Percentiles rank a stretch among this genome's conserved stretches.
phyloP scores from a whole-genome alignment of 2,329 filamentous ascomycete species.

The Leptographium lundbergii region DNA sequence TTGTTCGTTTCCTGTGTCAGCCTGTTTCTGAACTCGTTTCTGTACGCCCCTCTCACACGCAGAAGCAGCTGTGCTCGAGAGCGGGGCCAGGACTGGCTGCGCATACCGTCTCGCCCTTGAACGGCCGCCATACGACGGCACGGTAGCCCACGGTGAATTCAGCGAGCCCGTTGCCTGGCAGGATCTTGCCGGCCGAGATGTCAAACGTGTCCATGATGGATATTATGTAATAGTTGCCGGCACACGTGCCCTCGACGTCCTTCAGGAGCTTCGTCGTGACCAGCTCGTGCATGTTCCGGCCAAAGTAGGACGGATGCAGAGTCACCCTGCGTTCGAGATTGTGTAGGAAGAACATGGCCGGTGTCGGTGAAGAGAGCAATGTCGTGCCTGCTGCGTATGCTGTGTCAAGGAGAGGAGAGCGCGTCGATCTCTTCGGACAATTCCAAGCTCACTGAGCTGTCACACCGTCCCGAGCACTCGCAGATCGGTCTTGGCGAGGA shows the following conservation, averaged over 20 bases:
- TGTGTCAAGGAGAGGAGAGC: not conserved
- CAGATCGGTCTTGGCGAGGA: not conserved
- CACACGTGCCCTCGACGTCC: slow-evolving; percentile 91
- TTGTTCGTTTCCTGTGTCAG: not conserved
- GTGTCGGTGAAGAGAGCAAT: not conserved
- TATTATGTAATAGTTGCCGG: slow-evolving; percentile 93
- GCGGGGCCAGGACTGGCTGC: not conserved
- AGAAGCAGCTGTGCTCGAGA: too few species aligned
- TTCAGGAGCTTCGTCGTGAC: slow-evolving; percentile 80
- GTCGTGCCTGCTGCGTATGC: not conserved
- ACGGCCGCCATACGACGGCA: slow-evolving; percentile 93
- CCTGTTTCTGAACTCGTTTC: not conserved
- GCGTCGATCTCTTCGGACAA: not conserved
- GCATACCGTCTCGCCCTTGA: slow-evolving; percentile 85
- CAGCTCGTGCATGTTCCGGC: slow-evolving; percentile 81
- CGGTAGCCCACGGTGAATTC: slow-evolving; percentile 93
- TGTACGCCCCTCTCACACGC: not conserved
- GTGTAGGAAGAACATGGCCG: slow-evolving; percentile 90
- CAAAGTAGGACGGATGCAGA: slow-evolving; percentile 94
- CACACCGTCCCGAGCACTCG: not conserved
- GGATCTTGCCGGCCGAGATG: slow-evolving; percentile 83
- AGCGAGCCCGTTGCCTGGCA: slow-evolving; percentile 81
- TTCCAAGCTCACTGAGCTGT: not conserved
- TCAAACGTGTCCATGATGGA: slow-evolving; percentile 95
- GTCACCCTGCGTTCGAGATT: slow-evolving; percentile 91